These are phyloP conservation scores for Sextonia rubra DNA, from an alignment of 164 flowering plant genomes.

Conservation along the genomic window DNA sequence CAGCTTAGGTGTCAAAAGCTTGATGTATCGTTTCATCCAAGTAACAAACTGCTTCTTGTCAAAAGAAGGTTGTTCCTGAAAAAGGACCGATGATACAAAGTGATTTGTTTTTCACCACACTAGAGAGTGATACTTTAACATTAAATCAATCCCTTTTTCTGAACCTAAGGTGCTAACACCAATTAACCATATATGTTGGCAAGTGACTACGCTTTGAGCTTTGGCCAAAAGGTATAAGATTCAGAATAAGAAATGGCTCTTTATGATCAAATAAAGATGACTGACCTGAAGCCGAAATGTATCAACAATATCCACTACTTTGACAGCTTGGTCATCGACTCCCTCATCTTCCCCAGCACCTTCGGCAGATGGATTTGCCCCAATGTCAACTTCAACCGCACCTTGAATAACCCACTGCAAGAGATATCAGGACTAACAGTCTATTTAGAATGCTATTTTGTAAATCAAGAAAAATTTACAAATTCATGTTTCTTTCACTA, in stretches of 20 bases:
- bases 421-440: not conserved
- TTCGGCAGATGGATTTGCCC: slow-evolving; percentile 96
- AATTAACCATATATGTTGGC: no score
- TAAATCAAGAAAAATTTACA: no score
- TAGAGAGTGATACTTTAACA: no score
- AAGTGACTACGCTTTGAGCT: no score
- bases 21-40: slow-evolving; percentile 67
- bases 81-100: not conserved
- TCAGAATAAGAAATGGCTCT: no score
- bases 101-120: not conserved
- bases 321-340: slow-evolving; percentile 71
- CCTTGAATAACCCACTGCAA: slow-evolving; percentile 88
- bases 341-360: slow-evolving; percentile 84
- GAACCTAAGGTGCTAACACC: no score
- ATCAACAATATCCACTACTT: slow-evolving; percentile 91
- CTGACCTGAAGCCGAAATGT: slow-evolving; percentile 85
- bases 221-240: no score
- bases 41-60: slow-evolving; percentile 78
- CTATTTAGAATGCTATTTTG: no score
- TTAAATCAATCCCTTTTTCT: no score
- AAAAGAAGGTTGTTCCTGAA: slow-evolving; percentile 89
- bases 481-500: no score
- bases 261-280: not conserved
- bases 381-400: slow-evolving; percentile 78
- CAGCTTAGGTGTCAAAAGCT: slow-evolving; percentile 59